phyloP scores from a whole-genome alignment of 345 rosid species.

The Cardiospermum halicacabum region DNA sequence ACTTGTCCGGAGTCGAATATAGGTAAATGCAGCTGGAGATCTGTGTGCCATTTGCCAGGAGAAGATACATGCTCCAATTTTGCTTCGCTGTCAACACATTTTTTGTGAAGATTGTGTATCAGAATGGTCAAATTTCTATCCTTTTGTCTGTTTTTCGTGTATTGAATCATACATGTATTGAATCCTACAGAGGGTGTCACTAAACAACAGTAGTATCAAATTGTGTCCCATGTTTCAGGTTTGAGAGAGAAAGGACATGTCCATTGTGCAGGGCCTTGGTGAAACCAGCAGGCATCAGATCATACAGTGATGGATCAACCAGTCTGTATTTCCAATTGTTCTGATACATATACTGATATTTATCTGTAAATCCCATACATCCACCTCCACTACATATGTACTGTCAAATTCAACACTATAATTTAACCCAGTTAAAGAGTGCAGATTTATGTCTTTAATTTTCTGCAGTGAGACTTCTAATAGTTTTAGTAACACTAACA shows the following conservation, averaged over 20 bases:
- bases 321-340: conserved; percentile 92
- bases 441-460: background rate
- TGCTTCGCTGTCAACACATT: conserved; percentile 94
- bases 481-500: background rate
- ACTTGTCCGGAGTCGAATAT: conserved; percentile 20
- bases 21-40: conserved; percentile 96
- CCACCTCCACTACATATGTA: background rate
- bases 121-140: conserved; percentile 61
- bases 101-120: conserved; percentile 99
- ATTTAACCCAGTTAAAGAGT: background rate
- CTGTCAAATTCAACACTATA: background rate
- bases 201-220: conserved; percentile 7
- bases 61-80: conserved; percentile 93
- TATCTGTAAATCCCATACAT: background rate
- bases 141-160: background rate
- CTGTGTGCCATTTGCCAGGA: conserved; percentile 97
- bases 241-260: conserved; percentile 97
- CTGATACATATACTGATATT: conserved; percentile 20
- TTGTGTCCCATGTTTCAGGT: too few species aligned
- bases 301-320: conserved; percentile 95
- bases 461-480: background rate
- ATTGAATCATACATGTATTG: background rate
- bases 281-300: conserved; percentile 84
- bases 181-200: background rate
- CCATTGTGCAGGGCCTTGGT: conserved; percentile 97